Evolutionary conservation across 2,329 filamentous ascomycete genomes (phyloP).

Genomic region (Aspergillus niger): DNA sequence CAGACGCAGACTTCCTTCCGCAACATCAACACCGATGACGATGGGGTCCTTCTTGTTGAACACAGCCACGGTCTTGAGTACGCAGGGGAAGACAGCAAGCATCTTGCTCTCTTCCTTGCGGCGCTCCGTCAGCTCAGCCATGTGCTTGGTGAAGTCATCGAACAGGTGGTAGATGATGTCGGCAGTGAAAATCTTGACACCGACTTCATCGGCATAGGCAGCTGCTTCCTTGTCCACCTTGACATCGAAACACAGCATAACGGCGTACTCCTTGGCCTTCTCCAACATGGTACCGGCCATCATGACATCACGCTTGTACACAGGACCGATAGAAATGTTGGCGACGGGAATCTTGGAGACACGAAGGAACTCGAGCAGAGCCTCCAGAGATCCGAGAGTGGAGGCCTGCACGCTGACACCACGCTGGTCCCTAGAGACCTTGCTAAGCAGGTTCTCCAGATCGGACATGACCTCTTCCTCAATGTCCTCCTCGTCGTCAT

Average conservation of each 20-base stretch:
- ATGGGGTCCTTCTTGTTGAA: conserved; percentile 99
- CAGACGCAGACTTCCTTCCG: conserved; percentile 82
- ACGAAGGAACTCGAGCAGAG: conserved; percentile 92
- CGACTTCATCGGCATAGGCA: conserved; percentile 86
- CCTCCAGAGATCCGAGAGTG: conserved; percentile 94
- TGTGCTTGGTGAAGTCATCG: conserved; percentile 93
- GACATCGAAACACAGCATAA: conserved; percentile 99
- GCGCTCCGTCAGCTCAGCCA: conserved; percentile 81
- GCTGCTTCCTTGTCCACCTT: conserved; percentile 97
- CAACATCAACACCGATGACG: conserved; percentile 90
- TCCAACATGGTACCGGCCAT: conserved; percentile 92
- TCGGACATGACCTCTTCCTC: conserved; percentile 96
- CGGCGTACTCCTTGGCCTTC: conserved; percentile 91
- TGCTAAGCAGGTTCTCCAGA: conserved; percentile 84
- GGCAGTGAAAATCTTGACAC: conserved; percentile 96
- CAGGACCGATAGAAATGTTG: conserved; percentile 95
- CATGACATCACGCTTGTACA: conserved; percentile 98
- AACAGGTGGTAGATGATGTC: conserved; percentile 99
- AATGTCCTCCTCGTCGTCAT: conserved; percentile 95
- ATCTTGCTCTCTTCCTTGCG: conserved; percentile 97
- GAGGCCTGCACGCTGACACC: conserved; percentile 98
- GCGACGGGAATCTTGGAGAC: conserved; percentile 95
- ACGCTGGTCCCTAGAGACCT: conserved; percentile 86
- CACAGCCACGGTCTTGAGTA: conserved; percentile 83
- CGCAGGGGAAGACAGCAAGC: conserved; percentile 94